Evolutionary conservation across 2,329 filamentous ascomycete genomes (phyloP), one percentile per base, ranked within the genome.

Genomic region (Biscogniauxia mediterranea): DNA sequence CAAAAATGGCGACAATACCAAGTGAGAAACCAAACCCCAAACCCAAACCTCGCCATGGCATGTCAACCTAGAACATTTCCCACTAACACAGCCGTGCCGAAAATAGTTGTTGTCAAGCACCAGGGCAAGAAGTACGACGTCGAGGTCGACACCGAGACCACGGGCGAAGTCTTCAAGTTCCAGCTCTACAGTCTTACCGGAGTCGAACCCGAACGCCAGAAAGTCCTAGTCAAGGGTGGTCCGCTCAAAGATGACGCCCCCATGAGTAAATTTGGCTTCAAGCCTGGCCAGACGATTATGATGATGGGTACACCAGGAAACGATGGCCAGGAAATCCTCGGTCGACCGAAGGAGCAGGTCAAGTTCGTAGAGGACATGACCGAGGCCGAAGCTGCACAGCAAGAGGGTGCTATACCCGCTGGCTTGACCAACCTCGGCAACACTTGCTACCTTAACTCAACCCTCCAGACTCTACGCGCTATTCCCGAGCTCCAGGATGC

Each of bases 341-440:
- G 89, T 62, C 87, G 89, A 57, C 95, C 95, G 32, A 91, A 89
- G 73, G 89, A 96, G 72, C 83, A 85, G 68, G 83, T 93, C 72
- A 95, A 91, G 77, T 99, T 99, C 71, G 79, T 96, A 65, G 95
- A 99, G 78, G 95, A 99, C 75, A 97, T 99, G 94, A 96, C 92
- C 25, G 93, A 96, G 74, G 93, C 93, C 28, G 94, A 98, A 76
- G 86, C 88, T 57, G 94, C 95, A 21, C 88, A 88, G 75, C 86
- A 90, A 73, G 89, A 89, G 62, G 93, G 92, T 61, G 93, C 93
- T 54, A 94, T 85, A 53, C 95, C 96, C 1, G 90, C 93, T 60
- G 95, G 95, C 54, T 80, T 99, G 64, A 85, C 90, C 74, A 99
- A 99, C 73, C 81, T 97, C 63, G 95, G 96, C 69, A 99, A 99